These are phyloP conservation scores for Dendrobium chrysotoxum DNA, from an alignment of 106 monocot genomes.

Conservation along the genomic window DNA sequence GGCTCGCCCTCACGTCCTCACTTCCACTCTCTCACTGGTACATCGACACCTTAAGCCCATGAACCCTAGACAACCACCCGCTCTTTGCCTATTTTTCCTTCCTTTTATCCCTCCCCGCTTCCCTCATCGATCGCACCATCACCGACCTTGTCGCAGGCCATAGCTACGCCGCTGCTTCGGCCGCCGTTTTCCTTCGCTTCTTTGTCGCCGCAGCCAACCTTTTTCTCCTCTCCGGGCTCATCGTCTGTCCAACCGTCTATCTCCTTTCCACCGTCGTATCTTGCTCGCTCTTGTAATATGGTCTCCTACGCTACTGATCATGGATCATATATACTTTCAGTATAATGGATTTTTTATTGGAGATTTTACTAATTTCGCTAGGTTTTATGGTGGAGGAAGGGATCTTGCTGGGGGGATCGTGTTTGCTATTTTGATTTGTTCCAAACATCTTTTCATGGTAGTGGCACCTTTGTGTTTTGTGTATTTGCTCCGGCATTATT, in stretches of 20 bases:
- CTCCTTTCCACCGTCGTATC: constrained; percentile 1
- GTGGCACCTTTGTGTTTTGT: constrained; percentile 86
- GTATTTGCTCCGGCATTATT: constrained; percentile 82
- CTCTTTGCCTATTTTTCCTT: constrained; percentile 81
- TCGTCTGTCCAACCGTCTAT: constrained; percentile 20
- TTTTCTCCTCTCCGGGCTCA: constrained; percentile 36
- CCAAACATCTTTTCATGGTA: constrained; percentile 86
- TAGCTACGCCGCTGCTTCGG: constrained; percentile 20
- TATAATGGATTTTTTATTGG: constrained; percentile 81
- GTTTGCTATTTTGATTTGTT: constrained; percentile 74
- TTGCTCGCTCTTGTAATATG: constrained; percentile 39
- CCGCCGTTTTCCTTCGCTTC: constrained; percentile 53
- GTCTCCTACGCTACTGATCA: constrained; percentile 69
- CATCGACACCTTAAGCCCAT: constrained; percentile 48
- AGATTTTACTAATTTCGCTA: constrained; percentile 61
- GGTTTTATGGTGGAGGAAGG: constrained; percentile 40
- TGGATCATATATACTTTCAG: constrained; percentile 95
- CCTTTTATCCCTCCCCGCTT: constrained; percentile 69
- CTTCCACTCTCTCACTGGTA: constrained; percentile 77
- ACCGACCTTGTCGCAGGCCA: constrained; percentile 16
- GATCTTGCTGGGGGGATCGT: constrained; percentile 62
- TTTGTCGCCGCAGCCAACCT: constrained; percentile 52
- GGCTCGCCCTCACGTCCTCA: constrained; percentile 75
- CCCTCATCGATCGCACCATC: constrained; percentile 38
- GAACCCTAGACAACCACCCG: constrained; percentile 98